Percentiles rank a stretch among this genome's conserved stretches.
These are phyloP conservation scores for Parietaria judaica DNA, from an alignment of 306 rosid species.

Conservation along the genomic window DNA sequence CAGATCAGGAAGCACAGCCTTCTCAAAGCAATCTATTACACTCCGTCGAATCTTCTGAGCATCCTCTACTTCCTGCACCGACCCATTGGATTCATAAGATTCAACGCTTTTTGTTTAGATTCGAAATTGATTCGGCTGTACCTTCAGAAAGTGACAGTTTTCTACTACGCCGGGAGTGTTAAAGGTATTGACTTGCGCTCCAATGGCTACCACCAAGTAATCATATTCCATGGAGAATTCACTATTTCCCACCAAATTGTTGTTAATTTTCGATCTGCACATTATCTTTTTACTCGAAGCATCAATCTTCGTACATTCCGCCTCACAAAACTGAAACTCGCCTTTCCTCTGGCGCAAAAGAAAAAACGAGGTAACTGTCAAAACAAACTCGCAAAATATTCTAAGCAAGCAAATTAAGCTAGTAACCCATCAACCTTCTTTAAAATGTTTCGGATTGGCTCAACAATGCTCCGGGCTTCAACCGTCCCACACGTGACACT, in stretches of 20 bases:
- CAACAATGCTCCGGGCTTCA: slow-evolving; percentile 96
- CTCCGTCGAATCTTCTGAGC: slow-evolving; percentile 73
- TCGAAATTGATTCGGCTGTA: slow-evolving; percentile 14
- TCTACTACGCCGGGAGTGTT: slow-evolving; percentile 88
- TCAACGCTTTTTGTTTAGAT: slow-evolving; percentile 1
- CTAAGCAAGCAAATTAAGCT: slow-evolving; percentile 11
- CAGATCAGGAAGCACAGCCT: slow-evolving; percentile 69
- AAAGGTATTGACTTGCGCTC: slow-evolving; percentile 91
- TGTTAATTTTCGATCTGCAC: slow-evolving; percentile 47
- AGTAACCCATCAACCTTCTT: slow-evolving; percentile 48
- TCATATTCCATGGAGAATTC: slow-evolving; percentile 78
- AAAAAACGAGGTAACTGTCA: slow-evolving; percentile 9
- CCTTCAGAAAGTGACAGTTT: slow-evolving; percentile 90
- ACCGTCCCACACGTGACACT: slow-evolving; percentile 95
- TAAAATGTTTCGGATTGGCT: slow-evolving; percentile 75
- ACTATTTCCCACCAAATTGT: slow-evolving; percentile 43
- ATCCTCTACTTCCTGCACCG: slow-evolving; percentile 80
- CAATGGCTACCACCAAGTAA: slow-evolving; percentile 70
- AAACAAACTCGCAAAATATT: not conserved
- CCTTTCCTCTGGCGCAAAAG: slow-evolving; percentile 54
- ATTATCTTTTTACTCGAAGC: slow-evolving; percentile 56
- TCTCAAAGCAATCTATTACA: slow-evolving; percentile 92
- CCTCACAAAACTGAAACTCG: slow-evolving; percentile 68
- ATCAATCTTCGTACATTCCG: slow-evolving; percentile 84
- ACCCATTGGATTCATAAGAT: slow-evolving; percentile 14